Percentiles rank a stretch among this genome's conserved stretches.
Conservation (phyloP, 2,329 filamentous ascomycete species). For the Penicillium sp. region DNA sequence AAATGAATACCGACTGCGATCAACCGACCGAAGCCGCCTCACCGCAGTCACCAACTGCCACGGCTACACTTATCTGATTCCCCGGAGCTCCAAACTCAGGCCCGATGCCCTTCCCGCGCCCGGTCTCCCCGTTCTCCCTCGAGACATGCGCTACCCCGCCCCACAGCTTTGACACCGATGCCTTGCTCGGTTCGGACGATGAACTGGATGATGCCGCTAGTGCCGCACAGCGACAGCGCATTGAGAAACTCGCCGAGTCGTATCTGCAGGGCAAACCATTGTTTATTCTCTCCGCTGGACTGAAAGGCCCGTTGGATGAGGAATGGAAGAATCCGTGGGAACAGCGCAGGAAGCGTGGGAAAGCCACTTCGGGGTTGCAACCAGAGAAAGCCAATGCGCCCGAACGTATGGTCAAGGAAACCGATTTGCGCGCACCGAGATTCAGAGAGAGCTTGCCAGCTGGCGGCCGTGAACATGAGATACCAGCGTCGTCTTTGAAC, state of each 20-base stretch:
- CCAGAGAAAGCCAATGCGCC: not conserved
- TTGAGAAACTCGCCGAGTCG: constrained; percentile 43
- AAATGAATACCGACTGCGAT: constrained; percentile 14
- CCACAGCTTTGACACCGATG: constrained; percentile 28
- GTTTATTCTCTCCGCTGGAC: constrained; percentile 48
- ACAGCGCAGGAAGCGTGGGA: constrained; percentile 22
- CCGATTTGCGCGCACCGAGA: constrained; percentile 25
- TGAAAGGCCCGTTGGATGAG: constrained; percentile 47
- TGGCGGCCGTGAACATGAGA: not conserved
- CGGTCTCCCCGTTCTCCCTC: constrained; percentile 36
- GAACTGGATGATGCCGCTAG: constrained; percentile 35
- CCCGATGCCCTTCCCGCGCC: constrained; percentile 36
- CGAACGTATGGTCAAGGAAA: constrained; percentile 30
- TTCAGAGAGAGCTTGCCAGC: constrained; percentile 17
- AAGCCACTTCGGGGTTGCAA: not conserved
- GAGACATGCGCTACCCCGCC: constrained; percentile 33
- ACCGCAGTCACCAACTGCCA: constrained; percentile 25
- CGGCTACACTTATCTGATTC: constrained; percentile 9
- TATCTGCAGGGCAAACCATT: constrained; percentile 46
- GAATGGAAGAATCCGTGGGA: constrained; percentile 52
- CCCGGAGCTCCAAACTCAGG: constrained; percentile 9
- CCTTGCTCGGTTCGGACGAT: constrained; percentile 41
- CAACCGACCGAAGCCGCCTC: constrained; percentile 11
- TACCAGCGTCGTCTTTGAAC: not conserved
- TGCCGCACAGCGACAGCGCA: constrained; percentile 42